A percentile compares a stretch with the other conserved stretches of the same genome.
Evolutionary conservation across 225 moss, liverwort and hornwort genomes (phyloP).

Genomic region (Bryum argenteum): DNA sequence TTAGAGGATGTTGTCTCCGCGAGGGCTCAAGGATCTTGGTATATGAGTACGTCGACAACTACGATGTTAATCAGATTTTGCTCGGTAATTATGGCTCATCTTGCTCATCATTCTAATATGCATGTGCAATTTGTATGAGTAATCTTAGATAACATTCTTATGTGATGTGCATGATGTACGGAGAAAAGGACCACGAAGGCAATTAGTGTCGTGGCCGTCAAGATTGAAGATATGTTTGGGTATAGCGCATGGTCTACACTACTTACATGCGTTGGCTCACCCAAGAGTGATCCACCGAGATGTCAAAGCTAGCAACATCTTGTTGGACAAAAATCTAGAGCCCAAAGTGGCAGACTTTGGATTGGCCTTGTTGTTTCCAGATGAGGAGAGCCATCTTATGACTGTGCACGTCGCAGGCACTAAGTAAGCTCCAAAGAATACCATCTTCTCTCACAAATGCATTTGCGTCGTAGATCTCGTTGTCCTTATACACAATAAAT

Average conservation of each 20-base stretch:
- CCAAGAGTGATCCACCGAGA: constrained; percentile 37
- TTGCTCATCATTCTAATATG: rapidly evolving
- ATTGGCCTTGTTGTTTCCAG: constrained; percentile 35
- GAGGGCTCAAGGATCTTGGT: constrained; percentile 37
- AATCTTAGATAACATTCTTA: no score
- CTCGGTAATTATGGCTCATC: not conserved
- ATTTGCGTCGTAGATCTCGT: no score
- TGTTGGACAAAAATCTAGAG: constrained; percentile 28
- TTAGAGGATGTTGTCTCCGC: constrained; percentile 43
- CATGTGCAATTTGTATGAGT: no score
- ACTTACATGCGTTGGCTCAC: constrained; percentile 33
- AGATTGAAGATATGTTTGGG: constrained; percentile 34
- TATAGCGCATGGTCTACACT: constrained; percentile 32
- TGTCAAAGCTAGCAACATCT: constrained; percentile 31
- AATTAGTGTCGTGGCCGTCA: constrained; percentile 26
- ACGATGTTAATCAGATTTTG: constrained; percentile 36
- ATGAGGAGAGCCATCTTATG: constrained; percentile 35
- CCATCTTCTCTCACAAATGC: no score
- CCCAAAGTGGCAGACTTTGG: constrained; percentile 60
- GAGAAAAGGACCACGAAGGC: constrained; percentile 9
- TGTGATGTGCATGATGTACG: not conserved
- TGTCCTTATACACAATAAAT: no score
- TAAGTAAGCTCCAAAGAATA: no score
- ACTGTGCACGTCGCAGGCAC: constrained; percentile 34
- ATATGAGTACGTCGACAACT: constrained; percentile 48